These are phyloP conservation scores for Immersiella caudata DNA, from an alignment of 495 filamentous ascomycete species.

Conservation along the genomic window DNA sequence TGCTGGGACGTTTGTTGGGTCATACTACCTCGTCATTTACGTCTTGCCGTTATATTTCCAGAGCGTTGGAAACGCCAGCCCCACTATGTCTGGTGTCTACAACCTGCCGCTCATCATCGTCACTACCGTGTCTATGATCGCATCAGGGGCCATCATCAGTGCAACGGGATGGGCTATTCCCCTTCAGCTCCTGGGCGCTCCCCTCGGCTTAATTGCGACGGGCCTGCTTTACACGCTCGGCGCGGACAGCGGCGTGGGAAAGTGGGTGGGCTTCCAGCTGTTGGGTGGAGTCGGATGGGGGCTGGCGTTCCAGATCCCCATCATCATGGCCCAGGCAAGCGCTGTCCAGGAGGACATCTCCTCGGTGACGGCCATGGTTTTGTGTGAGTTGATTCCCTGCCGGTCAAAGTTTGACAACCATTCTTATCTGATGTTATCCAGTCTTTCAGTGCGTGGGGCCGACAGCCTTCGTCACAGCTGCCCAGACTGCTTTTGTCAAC, in stretches of 20 bases:
- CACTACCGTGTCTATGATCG: conserved; percentile 35
- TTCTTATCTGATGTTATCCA: background rate
- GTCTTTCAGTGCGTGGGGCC: background rate
- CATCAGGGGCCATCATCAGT: conserved; percentile 49
- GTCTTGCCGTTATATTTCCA: conserved; percentile 65
- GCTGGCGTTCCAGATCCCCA: conserved; percentile 47
- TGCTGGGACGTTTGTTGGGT: conserved; percentile 41
- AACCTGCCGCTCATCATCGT: conserved; percentile 51
- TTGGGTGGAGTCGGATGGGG: conserved; percentile 53
- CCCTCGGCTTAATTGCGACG: conserved; percentile 55
- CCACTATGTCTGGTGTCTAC: conserved; percentile 47
- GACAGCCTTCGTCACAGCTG: conserved; percentile 24
- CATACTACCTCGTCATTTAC: conserved; percentile 49
- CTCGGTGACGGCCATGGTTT: conserved; percentile 38
- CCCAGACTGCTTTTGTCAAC: conserved; percentile 62
- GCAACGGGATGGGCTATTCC: conserved; percentile 54
- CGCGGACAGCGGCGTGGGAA: conserved; percentile 37
- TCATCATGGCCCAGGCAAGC: conserved; percentile 57
- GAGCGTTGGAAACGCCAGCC: conserved; percentile 41
- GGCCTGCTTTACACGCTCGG: conserved; percentile 50
- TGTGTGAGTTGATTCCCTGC: conserved; percentile 37
- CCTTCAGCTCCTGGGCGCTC: conserved; percentile 48
- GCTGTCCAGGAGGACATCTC: conserved; percentile 37
- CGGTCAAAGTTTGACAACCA: background rate
- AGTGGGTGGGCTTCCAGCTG: conserved; percentile 61